phyloP scores from a whole-genome alignment of 441 rosid genomes.

The Corymbia citriodora region DNA sequence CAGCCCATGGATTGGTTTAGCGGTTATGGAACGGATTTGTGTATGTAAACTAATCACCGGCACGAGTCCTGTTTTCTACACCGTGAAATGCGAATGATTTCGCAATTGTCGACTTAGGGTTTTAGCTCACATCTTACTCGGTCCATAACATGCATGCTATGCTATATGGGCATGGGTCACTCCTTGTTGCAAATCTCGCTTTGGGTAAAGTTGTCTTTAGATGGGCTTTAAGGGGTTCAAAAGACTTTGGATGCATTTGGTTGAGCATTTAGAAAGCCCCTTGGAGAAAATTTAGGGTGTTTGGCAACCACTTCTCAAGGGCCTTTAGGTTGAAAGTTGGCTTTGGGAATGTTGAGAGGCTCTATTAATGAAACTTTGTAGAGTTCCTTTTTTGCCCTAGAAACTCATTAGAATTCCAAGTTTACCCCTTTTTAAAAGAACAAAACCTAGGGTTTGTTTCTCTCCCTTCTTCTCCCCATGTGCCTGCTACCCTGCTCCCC shows the following conservation, averaged over 20 bases:
- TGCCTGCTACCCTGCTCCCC: too few species aligned
- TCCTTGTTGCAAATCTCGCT: background rate
- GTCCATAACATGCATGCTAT: background rate
- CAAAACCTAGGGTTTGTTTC: too few species aligned
- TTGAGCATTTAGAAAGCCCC: too few species aligned
- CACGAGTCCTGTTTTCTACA: background rate
- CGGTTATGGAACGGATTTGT: background rate
- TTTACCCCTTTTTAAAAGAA: too few species aligned
- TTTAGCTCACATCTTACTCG: background rate
- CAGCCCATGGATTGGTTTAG: background rate
- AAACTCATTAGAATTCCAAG: too few species aligned
- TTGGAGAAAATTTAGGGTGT: too few species aligned
- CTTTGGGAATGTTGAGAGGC: too few species aligned
- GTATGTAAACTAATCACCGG: background rate
- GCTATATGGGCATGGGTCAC: background rate
- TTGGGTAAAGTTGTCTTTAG: background rate
- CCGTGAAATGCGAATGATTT: background rate
- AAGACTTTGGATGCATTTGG: background rate
- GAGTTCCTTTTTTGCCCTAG: too few species aligned
- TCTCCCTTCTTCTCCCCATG: too few species aligned
- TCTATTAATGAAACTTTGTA: too few species aligned
- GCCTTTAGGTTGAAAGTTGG: too few species aligned
- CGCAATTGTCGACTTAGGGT: background rate
- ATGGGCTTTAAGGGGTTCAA: background rate
- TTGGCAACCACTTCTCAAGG: too few species aligned